Conservation (phyloP, 257 asterid genomes). For the Solanum piurae region DNA sequence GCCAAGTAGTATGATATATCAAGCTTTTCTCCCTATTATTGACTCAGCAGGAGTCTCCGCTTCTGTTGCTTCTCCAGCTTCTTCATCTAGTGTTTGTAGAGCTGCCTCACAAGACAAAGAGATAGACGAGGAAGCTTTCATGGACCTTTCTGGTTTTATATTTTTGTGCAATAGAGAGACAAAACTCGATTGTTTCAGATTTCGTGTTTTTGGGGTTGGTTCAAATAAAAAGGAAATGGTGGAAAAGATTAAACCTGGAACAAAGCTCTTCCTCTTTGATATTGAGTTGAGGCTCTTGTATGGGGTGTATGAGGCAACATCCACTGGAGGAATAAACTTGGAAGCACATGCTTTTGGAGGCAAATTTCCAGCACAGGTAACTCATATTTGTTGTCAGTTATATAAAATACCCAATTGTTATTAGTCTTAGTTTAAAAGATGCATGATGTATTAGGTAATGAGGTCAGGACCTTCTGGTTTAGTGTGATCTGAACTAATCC, state of each 20-base stretch:
- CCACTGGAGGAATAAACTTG: conserved; percentile 44
- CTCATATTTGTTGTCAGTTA: background rate
- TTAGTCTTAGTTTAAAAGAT: background rate
- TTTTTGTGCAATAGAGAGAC: conserved; percentile 58
- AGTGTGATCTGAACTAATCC: background rate
- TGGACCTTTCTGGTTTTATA: conserved; percentile 47
- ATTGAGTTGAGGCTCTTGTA: conserved; percentile 49
- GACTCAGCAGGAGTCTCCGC: background rate
- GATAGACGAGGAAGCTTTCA: conserved; percentile 7
- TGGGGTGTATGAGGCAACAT: conserved; percentile 71
- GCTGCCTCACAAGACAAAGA: conserved; percentile 17
- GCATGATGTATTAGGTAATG: background rate
- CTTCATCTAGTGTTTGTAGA: conserved; percentile 4
- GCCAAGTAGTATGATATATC: background rate
- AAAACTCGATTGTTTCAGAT: conserved; percentile 54
- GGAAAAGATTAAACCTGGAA: conserved; percentile 49
- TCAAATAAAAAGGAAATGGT: conserved; percentile 29
- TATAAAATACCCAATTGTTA: background rate
- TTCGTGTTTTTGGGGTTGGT: conserved; percentile 81
- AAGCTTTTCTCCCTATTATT: background rate
- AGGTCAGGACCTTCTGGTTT: background rate
- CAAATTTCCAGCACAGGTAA: conserved; percentile 79
- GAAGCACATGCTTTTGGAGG: conserved; percentile 73
- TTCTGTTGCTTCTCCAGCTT: conserved; percentile 9
- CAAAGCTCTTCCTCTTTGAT: conserved; percentile 69